A percentile compares a stretch with the other conserved stretches of the same genome.
phyloP scores from a whole-genome alignment of 495 filamentous ascomycete species.

The Neurospora sp. region DNA sequence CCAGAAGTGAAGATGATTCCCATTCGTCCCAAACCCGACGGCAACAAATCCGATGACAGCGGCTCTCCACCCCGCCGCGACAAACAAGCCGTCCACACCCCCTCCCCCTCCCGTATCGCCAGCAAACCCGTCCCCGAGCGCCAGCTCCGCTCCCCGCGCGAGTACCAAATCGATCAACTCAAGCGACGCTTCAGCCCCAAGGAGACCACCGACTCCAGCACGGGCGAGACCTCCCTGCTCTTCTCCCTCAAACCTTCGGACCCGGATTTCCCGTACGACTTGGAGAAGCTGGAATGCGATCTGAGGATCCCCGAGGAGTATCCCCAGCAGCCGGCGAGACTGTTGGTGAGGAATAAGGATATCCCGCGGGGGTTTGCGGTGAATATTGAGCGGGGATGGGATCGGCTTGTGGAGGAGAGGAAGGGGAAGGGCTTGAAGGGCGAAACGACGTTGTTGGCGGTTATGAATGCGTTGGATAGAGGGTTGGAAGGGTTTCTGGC shows the following conservation, averaged over 20 bases:
- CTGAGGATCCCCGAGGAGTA: conserved; percentile 59
- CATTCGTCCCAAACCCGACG: conserved; percentile 5
- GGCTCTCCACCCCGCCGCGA: conserved; percentile 6
- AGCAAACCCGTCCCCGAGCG: conserved; percentile 54
- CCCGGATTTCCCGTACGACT: conserved; percentile 75
- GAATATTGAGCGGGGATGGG: conserved; percentile 75
- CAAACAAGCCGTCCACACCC: conserved; percentile 31
- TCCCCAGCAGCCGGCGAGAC: conserved; percentile 44
- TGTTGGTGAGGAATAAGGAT: conserved; percentile 62
- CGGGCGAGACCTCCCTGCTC: conserved; percentile 40
- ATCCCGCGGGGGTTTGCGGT: conserved; percentile 72
- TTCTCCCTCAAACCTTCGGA: conserved; percentile 72
- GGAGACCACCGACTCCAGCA: conserved; percentile 40
- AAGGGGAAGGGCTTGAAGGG: conserved; percentile 7
- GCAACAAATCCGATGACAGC: no score
- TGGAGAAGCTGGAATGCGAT: conserved; percentile 59
- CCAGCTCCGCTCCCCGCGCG: conserved; percentile 58
- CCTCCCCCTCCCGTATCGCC: conserved; percentile 39
- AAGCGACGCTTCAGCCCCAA: conserved; percentile 58
- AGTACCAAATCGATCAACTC: conserved; percentile 70
- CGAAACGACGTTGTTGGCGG: conserved; percentile 48
- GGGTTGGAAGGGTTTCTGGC: conserved; percentile 63
- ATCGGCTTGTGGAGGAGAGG: conserved; percentile 46
- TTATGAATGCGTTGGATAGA: conserved; percentile 65
- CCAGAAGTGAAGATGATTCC: conserved; percentile 15